These are phyloP conservation scores for Vanderwaltozyma tropicalis DNA, from an alignment of 805 yeast species.

Conservation along the genomic window DNA sequence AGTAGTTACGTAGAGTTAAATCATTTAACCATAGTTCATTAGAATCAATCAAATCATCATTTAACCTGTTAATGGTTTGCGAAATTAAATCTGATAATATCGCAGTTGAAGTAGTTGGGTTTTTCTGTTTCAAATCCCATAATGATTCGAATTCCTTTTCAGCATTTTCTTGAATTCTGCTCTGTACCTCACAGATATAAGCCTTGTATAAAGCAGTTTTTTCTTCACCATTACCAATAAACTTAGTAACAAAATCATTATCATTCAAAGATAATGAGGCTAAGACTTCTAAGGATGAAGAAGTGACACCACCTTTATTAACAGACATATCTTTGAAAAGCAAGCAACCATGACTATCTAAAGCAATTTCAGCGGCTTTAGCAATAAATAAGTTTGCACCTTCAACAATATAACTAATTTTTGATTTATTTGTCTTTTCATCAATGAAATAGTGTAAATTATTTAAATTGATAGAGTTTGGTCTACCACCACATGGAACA, in stretches of 20 bases:
- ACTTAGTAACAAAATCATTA: slow-evolving; percentile 62
- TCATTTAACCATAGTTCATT: slow-evolving; percentile 82
- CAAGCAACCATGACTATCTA: slow-evolving; percentile 80
- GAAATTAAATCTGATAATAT: slow-evolving; percentile 78
- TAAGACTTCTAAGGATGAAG: slow-evolving; percentile 88
- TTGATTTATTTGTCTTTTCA: slow-evolving; percentile 60
- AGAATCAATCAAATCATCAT: slow-evolving; percentile 74
- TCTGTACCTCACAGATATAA: slow-evolving; percentile 82
- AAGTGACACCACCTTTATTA: slow-evolving; percentile 97
- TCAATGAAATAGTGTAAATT: slow-evolving; percentile 68
- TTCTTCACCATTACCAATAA: slow-evolving; percentile 43
- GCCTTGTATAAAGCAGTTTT: slow-evolving; percentile 66
- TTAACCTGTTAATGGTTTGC: slow-evolving; percentile 69
- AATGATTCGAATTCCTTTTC: slow-evolving; percentile 73
- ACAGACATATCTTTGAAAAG: slow-evolving; percentile 94
- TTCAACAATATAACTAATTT: slow-evolving; percentile 84
- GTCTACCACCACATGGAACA: slow-evolving; percentile 99
- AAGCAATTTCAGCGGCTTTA: slow-evolving; percentile 78
- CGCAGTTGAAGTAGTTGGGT: slow-evolving; percentile 53
- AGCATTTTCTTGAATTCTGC: slow-evolving; percentile 67
- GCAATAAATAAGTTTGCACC: slow-evolving; percentile 96
- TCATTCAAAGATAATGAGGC: slow-evolving; percentile 91
- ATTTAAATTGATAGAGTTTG: slow-evolving; percentile 84
- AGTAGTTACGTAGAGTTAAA: slow-evolving; percentile 55
- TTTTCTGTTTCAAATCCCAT: slow-evolving; percentile 61